phyloP scores from a whole-genome alignment of 192 early-diverging fungal species.

The Borealophlyctis nickersoniae region DNA sequence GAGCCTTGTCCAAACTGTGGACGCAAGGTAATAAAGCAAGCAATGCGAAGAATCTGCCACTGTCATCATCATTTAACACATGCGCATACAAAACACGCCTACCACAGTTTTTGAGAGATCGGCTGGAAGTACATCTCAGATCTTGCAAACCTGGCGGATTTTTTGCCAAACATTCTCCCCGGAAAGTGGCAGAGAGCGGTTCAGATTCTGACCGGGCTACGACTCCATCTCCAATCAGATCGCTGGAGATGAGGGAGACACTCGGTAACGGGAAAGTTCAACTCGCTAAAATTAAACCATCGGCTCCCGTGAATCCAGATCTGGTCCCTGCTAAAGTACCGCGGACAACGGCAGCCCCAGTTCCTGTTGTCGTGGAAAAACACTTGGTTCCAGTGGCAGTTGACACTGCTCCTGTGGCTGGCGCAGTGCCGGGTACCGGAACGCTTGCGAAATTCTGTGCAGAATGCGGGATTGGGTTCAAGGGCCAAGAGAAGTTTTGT shows the following conservation, averaged over 20 bases:
- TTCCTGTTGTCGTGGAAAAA: neutral
- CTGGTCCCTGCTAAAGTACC: neutral
- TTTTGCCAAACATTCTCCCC: conserved; percentile 25
- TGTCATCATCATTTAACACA: neutral
- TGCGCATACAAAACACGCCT: neutral
- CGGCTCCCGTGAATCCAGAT: neutral
- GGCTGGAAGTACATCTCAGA: conserved; percentile 25
- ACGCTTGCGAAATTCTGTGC: conserved; percentile 24
- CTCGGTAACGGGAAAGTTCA: conserved; percentile 17
- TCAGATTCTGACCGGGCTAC: neutral
- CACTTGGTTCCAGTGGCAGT: neutral
- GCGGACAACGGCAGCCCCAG: neutral
- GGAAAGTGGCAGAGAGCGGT: conserved; percentile 3
- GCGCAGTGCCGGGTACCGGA: neutral
- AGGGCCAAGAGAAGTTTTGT: conserved; percentile 22
- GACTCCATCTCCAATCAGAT: conserved; percentile 1
- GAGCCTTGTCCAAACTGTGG: conserved; percentile 28
- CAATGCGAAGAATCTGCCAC: too few relatives aligned
- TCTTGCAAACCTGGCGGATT: conserved; percentile 25
- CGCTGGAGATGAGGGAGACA: conserved; percentile 5
- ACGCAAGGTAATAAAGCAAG: conserved; percentile 13
- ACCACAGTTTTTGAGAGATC: conserved; percentile 21
- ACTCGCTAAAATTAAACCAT: neutral
- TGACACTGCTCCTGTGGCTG: conserved; percentile 4
- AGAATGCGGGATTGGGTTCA: conserved; percentile 15